These are phyloP conservation scores for Lumnitzera racemosa DNA, from an alignment of 345 rosid species.

Conservation along the genomic window DNA sequence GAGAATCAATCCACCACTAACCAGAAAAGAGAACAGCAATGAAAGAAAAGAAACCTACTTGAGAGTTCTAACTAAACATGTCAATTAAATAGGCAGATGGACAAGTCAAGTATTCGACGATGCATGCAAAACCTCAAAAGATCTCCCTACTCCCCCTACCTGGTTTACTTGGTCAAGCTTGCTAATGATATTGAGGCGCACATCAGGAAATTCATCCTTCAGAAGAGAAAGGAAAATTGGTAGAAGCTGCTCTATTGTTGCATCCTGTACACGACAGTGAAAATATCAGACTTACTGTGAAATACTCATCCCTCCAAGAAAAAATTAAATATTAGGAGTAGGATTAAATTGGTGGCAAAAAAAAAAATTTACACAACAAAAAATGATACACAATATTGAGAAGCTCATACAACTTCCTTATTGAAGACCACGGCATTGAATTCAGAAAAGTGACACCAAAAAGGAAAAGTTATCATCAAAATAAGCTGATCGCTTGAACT, in stretches of 20 bases:
- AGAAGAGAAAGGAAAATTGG: slow-evolving; percentile 94
- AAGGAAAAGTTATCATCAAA: no score
- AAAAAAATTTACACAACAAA: background rate
- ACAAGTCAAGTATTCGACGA: no score
- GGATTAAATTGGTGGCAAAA: background rate
- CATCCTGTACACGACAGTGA: slow-evolving; percentile 49
- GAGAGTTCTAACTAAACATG: background rate
- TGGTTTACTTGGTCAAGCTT: slow-evolving; percentile 98
- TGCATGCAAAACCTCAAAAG: no score
- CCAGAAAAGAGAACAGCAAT: no score
- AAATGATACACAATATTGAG: background rate
- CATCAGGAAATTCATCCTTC: slow-evolving; percentile 97
- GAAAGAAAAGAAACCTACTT: background rate
- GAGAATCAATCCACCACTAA: no score
- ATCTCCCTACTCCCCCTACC: slow-evolving; percentile 31
- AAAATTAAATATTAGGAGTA: no score
- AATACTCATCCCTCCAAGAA: no score
- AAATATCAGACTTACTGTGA: no score
- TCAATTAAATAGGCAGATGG: background rate
- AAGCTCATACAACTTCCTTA: background rate
- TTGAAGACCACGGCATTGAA: no score
- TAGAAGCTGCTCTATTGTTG: slow-evolving; percentile 90
- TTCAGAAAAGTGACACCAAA: no score
- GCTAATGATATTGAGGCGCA: slow-evolving; percentile 92
- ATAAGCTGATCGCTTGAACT: no score